Conservation (phyloP, 2,329 filamentous ascomycete genomes). For the Xylariaceae sp. region DNA sequence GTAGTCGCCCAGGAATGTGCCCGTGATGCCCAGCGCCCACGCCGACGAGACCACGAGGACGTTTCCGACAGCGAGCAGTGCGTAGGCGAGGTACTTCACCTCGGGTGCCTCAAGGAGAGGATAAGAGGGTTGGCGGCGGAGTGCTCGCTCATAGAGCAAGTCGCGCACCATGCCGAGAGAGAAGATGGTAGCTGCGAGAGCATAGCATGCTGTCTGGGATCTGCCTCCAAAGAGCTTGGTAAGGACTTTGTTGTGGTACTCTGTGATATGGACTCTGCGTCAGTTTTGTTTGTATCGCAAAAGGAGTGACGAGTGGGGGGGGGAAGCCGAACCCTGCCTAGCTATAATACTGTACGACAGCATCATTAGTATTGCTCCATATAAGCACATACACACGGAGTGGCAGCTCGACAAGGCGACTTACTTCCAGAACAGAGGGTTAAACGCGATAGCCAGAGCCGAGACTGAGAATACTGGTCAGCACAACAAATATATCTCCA, state of each 20-base stretch:
- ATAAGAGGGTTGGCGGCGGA: constrained; percentile 71
- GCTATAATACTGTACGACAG: constrained; percentile 64
- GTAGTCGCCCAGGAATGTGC: constrained; percentile 96
- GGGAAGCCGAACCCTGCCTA: constrained; percentile 60
- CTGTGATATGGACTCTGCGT: constrained; percentile 40
- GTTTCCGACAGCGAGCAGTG: constrained; percentile 72
- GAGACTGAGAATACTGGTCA: constrained; percentile 56
- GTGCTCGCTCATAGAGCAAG: constrained; percentile 77
- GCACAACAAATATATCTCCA: constrained; percentile 2
- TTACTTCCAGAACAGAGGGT: constrained; percentile 99
- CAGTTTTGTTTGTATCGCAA: constrained; percentile 2
- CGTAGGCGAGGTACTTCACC: constrained; percentile 62
- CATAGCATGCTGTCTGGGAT: constrained; percentile 79
- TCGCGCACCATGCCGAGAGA: constrained; percentile 86
- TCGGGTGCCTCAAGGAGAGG: constrained; percentile 62
- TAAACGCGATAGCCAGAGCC: constrained; percentile 80
- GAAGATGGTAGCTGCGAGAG: constrained; percentile 85
- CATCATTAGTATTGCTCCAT: constrained; percentile 9
- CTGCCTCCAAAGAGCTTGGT: constrained; percentile 82
- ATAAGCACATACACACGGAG: not conserved
- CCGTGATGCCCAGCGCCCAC: constrained; percentile 87
- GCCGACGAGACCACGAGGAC: constrained; percentile 83
- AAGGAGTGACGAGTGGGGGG: constrained; percentile 15
- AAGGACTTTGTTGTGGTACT: constrained; percentile 87
- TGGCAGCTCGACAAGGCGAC: constrained; percentile 34